Evolutionary conservation across 768 basidiomycete genomes (phyloP), one percentile per base, ranked within the genome.

Genomic region (Kwoniella dendrophila): DNA sequence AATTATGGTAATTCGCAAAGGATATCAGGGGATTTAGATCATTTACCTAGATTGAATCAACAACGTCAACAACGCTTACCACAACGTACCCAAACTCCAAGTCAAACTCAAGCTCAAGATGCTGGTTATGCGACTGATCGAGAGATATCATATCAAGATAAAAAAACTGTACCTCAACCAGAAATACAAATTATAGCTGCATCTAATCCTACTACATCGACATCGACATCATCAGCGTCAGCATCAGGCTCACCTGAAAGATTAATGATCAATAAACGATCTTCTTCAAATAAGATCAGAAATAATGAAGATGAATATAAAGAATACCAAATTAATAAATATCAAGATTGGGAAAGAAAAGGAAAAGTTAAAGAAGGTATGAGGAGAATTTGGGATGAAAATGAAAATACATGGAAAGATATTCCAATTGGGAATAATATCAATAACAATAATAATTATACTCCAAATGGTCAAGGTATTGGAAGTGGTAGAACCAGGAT

Each of bases 401-500:
- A 56, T 49, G 33, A 38, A 1, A 47, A n/a, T 18, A 16, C 22
- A 0, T 55, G 61, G 54, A 51, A 27, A 29, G 61, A 62, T 36
- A 49, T 49, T 3, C 59, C 52, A 14, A 36, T 27, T 12, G 20
- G n/a, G n/a, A n/a, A n/a, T n/a, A n/a, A n/a, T n/a, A n/a, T n/a
- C n/a, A n/a, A n/a, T n/a, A n/a, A n/a, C n/a, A n/a, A n/a, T n/a
- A n/a, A n/a, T n/a, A n/a, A n/a, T n/a, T n/a, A 24, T 2, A 30
- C n/a, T 20, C 3, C 29, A 11, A 6, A 36, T 11, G 51, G 27
- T 12, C 29, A 51, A 10, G 59, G 60, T 5, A 29, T 50, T 3
- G 60, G 60, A 2, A 62, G 60, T 44, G 40, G 41, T 7, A 55
- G 60, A 26, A 62, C 60, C 3, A 55, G 40, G 20, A 52, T 62